phyloP scores from a whole-genome alignment of 257 asterid genomes.

The Hygrophila difformis region DNA sequence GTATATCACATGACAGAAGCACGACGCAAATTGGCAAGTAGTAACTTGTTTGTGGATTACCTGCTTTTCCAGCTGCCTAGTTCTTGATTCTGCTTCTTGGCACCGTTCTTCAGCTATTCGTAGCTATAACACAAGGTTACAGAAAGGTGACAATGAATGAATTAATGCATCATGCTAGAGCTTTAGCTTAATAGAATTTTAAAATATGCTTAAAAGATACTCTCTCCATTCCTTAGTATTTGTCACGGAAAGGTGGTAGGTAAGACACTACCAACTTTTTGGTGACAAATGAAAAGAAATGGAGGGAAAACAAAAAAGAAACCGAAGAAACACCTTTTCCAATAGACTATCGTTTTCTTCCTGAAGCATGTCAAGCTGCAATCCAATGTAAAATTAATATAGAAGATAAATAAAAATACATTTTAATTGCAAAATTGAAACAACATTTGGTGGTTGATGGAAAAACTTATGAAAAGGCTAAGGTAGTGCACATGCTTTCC shows the following conservation, averaged over 20 bases:
- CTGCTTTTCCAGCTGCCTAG: slow-evolving; percentile 89
- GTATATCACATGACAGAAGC: not conserved
- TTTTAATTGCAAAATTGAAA: not conserved
- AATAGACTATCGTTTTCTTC: slow-evolving; percentile 87
- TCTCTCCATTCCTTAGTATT: no score
- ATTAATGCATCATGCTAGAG: slow-evolving; percentile 1
- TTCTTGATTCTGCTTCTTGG: slow-evolving; percentile 92
- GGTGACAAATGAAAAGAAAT: no score
- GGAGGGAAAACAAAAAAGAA: slow-evolving; percentile 11
- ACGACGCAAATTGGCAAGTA: slow-evolving; percentile 2
- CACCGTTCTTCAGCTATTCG: slow-evolving; percentile 76
- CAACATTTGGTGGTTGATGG: not conserved
- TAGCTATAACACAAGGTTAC: slow-evolving; percentile 48
- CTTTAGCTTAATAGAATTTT: slow-evolving; percentile 1
- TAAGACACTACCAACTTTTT: no score
- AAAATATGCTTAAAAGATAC: no score
- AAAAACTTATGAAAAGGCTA: not conserved
- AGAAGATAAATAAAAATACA: not conserved
- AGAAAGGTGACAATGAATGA: slow-evolving; percentile 17
- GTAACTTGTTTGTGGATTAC: slow-evolving; percentile 23
- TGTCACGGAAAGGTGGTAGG: no score
- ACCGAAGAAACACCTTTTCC: slow-evolving; percentile 58
- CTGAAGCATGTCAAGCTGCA: slow-evolving; percentile 98
- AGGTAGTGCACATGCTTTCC: slow-evolving; percentile 4
- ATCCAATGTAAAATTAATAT: slow-evolving; percentile 6